Conservation (phyloP, 2,329 filamentous ascomycete species). For the Ascocoryne sarcoides region DNA sequence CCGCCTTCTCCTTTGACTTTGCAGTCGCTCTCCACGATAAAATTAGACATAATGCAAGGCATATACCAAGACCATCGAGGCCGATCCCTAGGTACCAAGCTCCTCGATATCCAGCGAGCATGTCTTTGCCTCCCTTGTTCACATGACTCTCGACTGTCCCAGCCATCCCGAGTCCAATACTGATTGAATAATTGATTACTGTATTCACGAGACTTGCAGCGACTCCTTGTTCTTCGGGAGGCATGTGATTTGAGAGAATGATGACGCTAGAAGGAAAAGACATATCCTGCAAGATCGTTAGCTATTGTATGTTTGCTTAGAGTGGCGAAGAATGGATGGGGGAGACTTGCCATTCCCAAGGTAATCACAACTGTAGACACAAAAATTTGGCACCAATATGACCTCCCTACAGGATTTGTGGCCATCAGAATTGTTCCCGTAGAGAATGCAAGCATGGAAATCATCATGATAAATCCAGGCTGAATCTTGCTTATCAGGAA, state of each 20-base stretch:
- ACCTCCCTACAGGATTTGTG: slow-evolving; percentile 23
- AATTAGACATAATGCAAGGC: too few species aligned
- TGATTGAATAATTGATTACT: slow-evolving; percentile 35
- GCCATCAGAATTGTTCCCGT: slow-evolving; percentile 28
- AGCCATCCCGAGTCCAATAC: slow-evolving; percentile 36
- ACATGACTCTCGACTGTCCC: slow-evolving; percentile 28
- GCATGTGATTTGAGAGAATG: slow-evolving; percentile 43
- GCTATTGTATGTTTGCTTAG: too few species aligned
- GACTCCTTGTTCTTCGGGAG: slow-evolving; percentile 39
- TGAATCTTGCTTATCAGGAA: too few species aligned
- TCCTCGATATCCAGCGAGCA: slow-evolving; percentile 30
- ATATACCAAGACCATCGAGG: slow-evolving; percentile 35
- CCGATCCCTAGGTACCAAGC: slow-evolving; percentile 35
- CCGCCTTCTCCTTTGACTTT: too few species aligned
- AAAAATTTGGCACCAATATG: too few species aligned
- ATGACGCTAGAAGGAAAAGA: slow-evolving; percentile 42
- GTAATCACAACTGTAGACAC: too few species aligned
- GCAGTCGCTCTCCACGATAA: too few species aligned
- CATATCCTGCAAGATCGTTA: too few species aligned
- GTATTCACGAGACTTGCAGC: slow-evolving; percentile 41
- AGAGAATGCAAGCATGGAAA: slow-evolving; percentile 31
- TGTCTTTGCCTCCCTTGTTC: slow-evolving; percentile 12
- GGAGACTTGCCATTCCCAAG: too few species aligned
- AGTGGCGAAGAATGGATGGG: too few species aligned
- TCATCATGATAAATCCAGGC: slow-evolving; percentile 33